Evolutionary conservation across 179 eudicot species (phyloP).

Genomic region (Heliamphora pulchella): DNA sequence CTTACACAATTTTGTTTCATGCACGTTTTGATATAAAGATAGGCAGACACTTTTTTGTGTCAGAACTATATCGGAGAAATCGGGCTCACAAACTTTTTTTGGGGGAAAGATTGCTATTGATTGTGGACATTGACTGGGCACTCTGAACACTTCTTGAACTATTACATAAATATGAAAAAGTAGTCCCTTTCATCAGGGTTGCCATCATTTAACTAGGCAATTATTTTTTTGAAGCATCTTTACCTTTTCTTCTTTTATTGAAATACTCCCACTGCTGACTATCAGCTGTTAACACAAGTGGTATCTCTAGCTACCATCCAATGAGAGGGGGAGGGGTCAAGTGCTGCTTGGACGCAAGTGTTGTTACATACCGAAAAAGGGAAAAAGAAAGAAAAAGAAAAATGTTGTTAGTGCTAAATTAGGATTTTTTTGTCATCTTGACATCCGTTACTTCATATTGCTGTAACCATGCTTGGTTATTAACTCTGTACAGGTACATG

Average conservation of each 20-base stretch:
- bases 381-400: neutral
- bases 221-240: neutral
- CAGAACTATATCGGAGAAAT: neutral
- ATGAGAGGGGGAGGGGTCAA: neutral
- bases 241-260: neutral
- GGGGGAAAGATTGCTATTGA: neutral
- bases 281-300: neutral
- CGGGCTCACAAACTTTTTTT: neutral
- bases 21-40: neutral
- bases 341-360: neutral
- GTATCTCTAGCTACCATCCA: neutral
- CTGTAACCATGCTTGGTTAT: conserved; percentile 10
- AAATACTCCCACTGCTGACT: neutral
- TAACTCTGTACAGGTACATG: conserved; percentile 44
- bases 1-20: neutral
- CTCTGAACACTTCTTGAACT: neutral
- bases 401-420: neutral
- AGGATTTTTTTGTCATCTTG: neutral
- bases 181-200: neutral
- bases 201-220: too few relatives aligned
- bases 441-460: neutral
- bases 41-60: neutral
- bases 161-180: neutral
- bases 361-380: neutral
- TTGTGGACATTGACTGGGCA: neutral